phyloP scores from a whole-genome alignment of 2,329 filamentous ascomycete genomes.

The Hypoxylon rubiginosum region DNA sequence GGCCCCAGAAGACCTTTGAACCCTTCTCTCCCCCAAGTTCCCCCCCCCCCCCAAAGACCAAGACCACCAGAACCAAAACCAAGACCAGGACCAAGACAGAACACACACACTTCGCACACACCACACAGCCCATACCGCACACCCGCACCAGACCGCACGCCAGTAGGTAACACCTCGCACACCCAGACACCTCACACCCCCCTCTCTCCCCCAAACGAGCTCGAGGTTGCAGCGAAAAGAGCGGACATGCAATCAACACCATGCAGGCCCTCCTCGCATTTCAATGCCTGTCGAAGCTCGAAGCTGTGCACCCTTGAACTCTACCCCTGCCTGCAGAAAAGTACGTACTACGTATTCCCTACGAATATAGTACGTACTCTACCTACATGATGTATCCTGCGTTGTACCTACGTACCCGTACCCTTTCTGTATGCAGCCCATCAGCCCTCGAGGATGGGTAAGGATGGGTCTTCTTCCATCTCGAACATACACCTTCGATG shows the following conservation, averaged over 20 bases:
- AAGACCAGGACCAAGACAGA: no score
- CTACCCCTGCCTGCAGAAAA: slow-evolving; percentile 12
- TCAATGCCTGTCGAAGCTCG: slow-evolving; percentile 43
- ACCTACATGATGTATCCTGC: slow-evolving; percentile 2
- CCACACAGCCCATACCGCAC: neutral
- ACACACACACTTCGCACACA: no score
- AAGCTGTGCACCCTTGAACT: slow-evolving; percentile 37
- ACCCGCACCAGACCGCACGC: neutral
- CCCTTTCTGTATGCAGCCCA: neutral
- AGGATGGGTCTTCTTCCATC: slow-evolving; percentile 13
- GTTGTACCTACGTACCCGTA: neutral
- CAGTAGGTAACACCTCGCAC: neutral
- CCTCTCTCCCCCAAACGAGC: slow-evolving; percentile 36
- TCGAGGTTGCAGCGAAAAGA: slow-evolving; percentile 47
- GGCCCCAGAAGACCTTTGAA: slow-evolving; percentile 30
- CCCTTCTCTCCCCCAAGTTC: no score
- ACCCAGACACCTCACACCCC: slow-evolving; percentile 1
- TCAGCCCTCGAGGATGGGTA: slow-evolving; percentile 26
- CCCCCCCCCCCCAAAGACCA: slow-evolving; percentile 12
- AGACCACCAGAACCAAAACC: no score
- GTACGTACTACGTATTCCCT: neutral
- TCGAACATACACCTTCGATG: slow-evolving; percentile 38
- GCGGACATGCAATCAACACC: slow-evolving; percentile 45
- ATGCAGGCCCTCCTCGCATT: slow-evolving; percentile 43
- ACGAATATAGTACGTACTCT: slow-evolving; percentile 7